Evolutionary conservation across 2,329 filamentous ascomycete genomes (phyloP).

Genomic region (Microcyclospora pomicola): DNA sequence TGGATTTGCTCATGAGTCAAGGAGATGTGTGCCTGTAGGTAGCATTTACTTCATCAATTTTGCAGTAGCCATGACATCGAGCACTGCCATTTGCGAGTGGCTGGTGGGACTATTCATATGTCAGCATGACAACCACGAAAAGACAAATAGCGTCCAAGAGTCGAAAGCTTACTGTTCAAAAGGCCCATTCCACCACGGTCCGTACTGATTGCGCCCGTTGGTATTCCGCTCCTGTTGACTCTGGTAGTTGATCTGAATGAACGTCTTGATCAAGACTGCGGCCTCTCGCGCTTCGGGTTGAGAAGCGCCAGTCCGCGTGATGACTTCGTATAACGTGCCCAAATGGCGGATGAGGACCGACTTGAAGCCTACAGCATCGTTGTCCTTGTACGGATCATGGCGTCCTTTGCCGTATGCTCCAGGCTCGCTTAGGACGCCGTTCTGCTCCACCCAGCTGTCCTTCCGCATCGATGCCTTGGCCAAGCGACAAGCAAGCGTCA

Average conservation of each 20-base stretch:
- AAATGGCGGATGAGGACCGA: slow-evolving; percentile 15
- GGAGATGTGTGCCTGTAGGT: too few relatives aligned
- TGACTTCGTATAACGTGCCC: slow-evolving; percentile 11
- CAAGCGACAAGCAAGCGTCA: slow-evolving; percentile 15
- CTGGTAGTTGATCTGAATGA: slow-evolving; percentile 14
- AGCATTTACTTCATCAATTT: slow-evolving; percentile 10
- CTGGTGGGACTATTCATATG: slow-evolving; percentile 8
- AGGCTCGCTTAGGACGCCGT: slow-evolving; percentile 14
- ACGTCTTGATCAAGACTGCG: slow-evolving; percentile 8
- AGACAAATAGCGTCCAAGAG: too few relatives aligned
- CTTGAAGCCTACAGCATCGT: slow-evolving; percentile 19
- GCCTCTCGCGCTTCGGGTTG: slow-evolving; percentile 4
- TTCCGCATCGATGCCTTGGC: slow-evolving; percentile 12
- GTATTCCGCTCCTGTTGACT: slow-evolving; percentile 12
- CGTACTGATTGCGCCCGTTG: slow-evolving; percentile 18
- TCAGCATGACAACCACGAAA: too few relatives aligned
- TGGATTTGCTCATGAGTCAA: too few relatives aligned
- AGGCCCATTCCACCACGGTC: slow-evolving; percentile 19
- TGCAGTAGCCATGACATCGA: slow-evolving; percentile 19
- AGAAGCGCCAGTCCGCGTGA: slow-evolving; percentile 2
- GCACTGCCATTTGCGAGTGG: slow-evolving; percentile 17
- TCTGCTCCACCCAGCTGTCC: slow-evolving; percentile 14
- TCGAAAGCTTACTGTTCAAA: slow-evolving; percentile 5
- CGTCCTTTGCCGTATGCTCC: slow-evolving; percentile 13
- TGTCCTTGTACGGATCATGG: slow-evolving; percentile 13